Evolutionary conservation across 2,329 filamentous ascomycete genomes (phyloP), one percentile per base, ranked within the genome.

Genomic region (Chaetomiaceae sp.): DNA sequence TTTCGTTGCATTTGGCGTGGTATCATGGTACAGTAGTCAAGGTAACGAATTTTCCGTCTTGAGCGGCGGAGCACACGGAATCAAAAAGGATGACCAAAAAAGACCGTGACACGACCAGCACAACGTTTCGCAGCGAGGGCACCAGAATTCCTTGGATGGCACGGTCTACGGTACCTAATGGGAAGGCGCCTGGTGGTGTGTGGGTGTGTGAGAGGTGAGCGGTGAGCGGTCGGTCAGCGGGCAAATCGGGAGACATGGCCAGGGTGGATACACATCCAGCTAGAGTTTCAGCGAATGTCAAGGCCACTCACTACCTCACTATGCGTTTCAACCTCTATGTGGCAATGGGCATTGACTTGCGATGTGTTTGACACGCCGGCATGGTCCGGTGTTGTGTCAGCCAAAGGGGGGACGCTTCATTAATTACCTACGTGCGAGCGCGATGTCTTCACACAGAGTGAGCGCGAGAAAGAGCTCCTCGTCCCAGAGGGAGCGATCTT

Each of bases 1-100:
- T 71, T 74, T 71, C 69, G 71, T 73, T 74, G 70, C 71, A 73
- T 73, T 73, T 68, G 71, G 70, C 69, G 71, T 69, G 70, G 71
- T 69, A 66, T 63, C 60, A 66, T 66, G 66, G 65, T 65, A 73
- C 62, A 71, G 67, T 67, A 69, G 71, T 69, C 61, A 64, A 62
- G 62, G 62, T 61, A 64, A 66, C 63, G 64, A 65, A 61, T 62
- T 58, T 59, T 64, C 60, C 60, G 64, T 65, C 58, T 55, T 30
- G 53, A 58, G 62, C 51, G 61, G 58, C 59, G 61, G 67, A 69
- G 68, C 70, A 66, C 68, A 62, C 63, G 63, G 63, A 65, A 64
- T 65, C 62, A 58, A 64, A 66, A 63, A 58, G 63, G 62, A 65
- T 63, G 58, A 61, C 51, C 57, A 58, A 63, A 62, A 63, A 62